Base-by-base conservation (phyloP, 768 basidiomycete genomes). In the Suillus subalutaceus region DNA sequence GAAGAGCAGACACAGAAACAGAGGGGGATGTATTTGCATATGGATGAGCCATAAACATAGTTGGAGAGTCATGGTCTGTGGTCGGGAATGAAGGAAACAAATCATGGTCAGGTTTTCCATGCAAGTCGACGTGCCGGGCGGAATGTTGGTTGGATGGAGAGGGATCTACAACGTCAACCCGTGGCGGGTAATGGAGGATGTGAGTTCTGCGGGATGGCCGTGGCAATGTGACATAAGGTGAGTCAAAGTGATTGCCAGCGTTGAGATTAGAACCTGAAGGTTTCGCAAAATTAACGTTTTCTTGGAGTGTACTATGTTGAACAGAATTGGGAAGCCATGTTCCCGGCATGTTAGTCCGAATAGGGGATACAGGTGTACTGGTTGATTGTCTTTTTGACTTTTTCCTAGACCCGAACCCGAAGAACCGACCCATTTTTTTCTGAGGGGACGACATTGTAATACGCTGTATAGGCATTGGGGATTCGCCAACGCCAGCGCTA, bases 401-500 rank as follows among this genome's bases (percentile, higher is more conserved):
- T 66, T 71, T 62, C 43, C 71, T 70, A 15, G 73, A 72, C 30
- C 76, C 73, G 48, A 77, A 77, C 0, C 77, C 69, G 35, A 77
- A 77, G 61, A 77, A 76, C 48, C 71, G 67, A 70, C 88, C 89
- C n/a, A 78, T 76, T 9, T 88, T 81, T 71, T 81, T 83, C 62
- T 65, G 66, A n/a, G 72, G 69, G 15, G 55, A 23, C 48, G 71
- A 67, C 37, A 71, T 50, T 1, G 23, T 62, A 53, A 67, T 37
- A 2, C 75, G 79, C 7, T 67, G 72, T 41, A 68, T 0, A 18
- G 72, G 74, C 38, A 67, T 76, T 5, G 91, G 92, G 0, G 88
- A 85, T 67, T 90, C 88, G 37, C 90, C 90, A 26, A 92, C 83
- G 32, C 88, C 90, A 38, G 87, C 89, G 6, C 81, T 74, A 43